These are phyloP conservation scores for Pyricularia sp. DNA, from an alignment of 2,329 filamentous ascomycete genomes.

Conservation along the genomic window DNA sequence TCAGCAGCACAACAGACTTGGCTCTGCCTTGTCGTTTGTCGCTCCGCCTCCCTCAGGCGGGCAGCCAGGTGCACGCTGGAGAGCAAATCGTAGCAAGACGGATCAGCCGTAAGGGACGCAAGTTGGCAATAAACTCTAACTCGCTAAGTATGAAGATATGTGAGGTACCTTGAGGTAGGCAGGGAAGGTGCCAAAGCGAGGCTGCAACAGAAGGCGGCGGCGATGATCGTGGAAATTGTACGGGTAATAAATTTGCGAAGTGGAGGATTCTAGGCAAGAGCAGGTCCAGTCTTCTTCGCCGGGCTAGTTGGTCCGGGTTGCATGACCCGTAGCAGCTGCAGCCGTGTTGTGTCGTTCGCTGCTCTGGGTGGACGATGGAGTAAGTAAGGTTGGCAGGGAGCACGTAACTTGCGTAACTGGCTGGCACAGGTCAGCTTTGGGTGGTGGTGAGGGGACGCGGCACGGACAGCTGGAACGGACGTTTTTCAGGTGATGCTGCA, in stretches of 20 bases:
- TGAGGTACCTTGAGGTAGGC: background rate
- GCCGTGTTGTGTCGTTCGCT: background rate
- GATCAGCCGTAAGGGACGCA: background rate
- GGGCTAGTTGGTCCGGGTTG: background rate
- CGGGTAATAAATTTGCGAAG: background rate
- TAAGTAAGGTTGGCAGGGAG: background rate
- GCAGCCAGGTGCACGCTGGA: background rate
- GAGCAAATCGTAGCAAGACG: background rate
- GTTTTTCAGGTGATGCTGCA: background rate
- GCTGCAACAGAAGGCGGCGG: background rate
- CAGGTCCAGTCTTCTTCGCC: background rate
- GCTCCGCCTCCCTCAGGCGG: background rate
- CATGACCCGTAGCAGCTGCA: background rate
- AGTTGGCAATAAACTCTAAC: background rate
- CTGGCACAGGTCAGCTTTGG: background rate
- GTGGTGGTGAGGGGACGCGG: background rate
- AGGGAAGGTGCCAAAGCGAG: background rate
- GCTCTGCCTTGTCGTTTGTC: background rate
- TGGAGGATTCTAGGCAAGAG: background rate
- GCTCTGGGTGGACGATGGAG: background rate
- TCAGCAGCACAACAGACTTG: background rate
- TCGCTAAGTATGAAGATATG: background rate
- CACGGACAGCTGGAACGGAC: background rate
- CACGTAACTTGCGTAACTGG: background rate
- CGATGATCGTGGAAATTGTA: background rate